Evolutionary conservation across 2,329 filamentous ascomycete species (phyloP).

Genomic region (Rugonectria rugulosa): DNA sequence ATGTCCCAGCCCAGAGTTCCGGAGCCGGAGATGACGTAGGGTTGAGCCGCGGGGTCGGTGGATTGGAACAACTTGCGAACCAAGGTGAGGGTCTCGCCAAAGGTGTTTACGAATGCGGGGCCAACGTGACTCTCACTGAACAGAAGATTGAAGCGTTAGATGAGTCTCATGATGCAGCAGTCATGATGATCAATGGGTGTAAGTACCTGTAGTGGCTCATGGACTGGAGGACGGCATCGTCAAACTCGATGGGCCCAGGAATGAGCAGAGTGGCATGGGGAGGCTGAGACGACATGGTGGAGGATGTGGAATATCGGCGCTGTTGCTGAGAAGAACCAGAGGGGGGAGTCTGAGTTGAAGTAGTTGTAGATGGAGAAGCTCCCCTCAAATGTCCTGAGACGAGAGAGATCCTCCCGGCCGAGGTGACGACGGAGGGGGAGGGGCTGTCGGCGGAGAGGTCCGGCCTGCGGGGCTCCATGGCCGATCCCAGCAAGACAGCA

Average conservation of each 20-base stretch:
- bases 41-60: conserved; percentile 80
- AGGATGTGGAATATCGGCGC: conserved; percentile 35
- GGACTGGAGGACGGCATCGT: conserved; percentile 92
- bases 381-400: conserved; percentile 37
- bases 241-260: conserved; percentile 96
- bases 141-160: conserved; percentile 14
- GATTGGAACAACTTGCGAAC: conserved; percentile 95
- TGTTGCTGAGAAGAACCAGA: conserved; percentile 21
- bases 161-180: not conserved
- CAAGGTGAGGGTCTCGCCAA: conserved; percentile 88
- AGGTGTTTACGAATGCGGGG: conserved; percentile 85
- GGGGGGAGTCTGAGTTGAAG: conserved; percentile 24
- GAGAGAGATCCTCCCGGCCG: conserved; percentile 41
- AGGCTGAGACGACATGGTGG: conserved; percentile 68
- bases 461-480: conserved; percentile 42
- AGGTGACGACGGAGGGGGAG: conserved; percentile 38
- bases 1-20: conserved; percentile 97
- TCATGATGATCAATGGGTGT: conserved; percentile 17
- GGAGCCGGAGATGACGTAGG: conserved; percentile 92
- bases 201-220: conserved; percentile 92
- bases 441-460: conserved; percentile 41
- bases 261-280: conserved; percentile 83
- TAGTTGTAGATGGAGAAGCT: conserved; percentile 25
- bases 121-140: conserved; percentile 91
- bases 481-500: conserved; percentile 41